Base-by-base conservation (phyloP, 805 yeast species). In the Suhomyces canberraensis region DNA sequence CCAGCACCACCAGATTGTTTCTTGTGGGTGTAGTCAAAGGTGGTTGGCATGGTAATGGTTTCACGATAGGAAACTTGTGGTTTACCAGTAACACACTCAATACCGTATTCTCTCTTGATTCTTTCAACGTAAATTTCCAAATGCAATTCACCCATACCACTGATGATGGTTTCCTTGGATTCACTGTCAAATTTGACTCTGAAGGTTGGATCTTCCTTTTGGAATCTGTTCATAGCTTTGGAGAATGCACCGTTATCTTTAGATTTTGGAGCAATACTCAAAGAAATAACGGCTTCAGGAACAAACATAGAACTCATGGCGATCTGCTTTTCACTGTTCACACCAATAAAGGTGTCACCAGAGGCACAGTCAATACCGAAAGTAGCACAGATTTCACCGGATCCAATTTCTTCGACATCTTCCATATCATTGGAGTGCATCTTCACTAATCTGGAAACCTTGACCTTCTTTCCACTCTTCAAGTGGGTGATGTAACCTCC, bases 1-100 rank as follows among this genome's bases (percentile, higher is more conserved):
- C 99, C 99, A 48, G 98, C 95, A 78, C 99, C 99, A 65, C 99
- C 99, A 57, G 91, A 78, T 72, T 93, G 99, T 61, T 89, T 91
- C 77, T 93, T 93, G 73, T 91, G 98, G 19, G 96, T 84, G 69
- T 83, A 88, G 61, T 93, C 98, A 56, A 93, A 91, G 11, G 79
- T 72, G 20, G 91, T 75, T 28, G 85, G 69, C 2, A 75, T 60
- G 25, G 84, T 69, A 47, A 91, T 80, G 27, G 98, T 84, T 69
- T 93, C 99, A 66, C 99, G 81, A 70, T 93, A 93, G 13, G 98
- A 88, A 27, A 93, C 99, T 72, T 90, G 96, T 32, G 99, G 99
- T 65, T 84, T 83, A 61, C 99, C 98, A 41, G 96, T 91, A 25
- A 79, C 73, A 71, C 98, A 91, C 41, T 87, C 96, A 44, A 93